A percentile compares a stretch with the other conserved stretches of the same genome.
These are phyloP conservation scores for Nepenthes gracilis DNA, from an alignment of 148 eudicot genomes.

Conservation along the genomic window DNA sequence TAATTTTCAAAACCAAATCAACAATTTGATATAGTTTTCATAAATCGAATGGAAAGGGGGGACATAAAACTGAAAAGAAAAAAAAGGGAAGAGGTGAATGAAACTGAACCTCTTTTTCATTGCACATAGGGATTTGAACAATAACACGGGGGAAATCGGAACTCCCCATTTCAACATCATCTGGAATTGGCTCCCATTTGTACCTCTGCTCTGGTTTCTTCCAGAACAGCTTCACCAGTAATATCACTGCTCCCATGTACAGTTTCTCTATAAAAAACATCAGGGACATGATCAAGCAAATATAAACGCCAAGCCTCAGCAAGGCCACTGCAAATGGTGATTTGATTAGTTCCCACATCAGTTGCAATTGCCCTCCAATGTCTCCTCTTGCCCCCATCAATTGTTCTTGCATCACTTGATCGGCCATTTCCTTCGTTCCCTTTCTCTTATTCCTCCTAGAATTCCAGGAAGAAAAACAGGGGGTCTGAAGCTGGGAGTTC, in stretches of 20 bases:
- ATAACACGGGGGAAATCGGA: constrained; percentile 48
- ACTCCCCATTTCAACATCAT: constrained; percentile 48
- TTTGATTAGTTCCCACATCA: constrained; percentile 23
- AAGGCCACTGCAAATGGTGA: constrained; percentile 25
- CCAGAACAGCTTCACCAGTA: constrained; percentile 21
- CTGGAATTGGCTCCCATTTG: constrained; percentile 19
- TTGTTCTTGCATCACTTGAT: not conserved
- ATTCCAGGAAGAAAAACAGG: not conserved
- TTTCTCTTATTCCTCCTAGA: not conserved
- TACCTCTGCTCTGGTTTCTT: constrained; percentile 39
- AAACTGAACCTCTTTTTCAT: constrained; percentile 60
- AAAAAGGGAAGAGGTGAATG: not conserved
- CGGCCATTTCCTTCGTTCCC: not conserved
- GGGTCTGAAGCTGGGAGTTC: not conserved
- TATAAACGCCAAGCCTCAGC: constrained; percentile 19
- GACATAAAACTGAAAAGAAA: not conserved
- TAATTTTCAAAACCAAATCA: too few species aligned
- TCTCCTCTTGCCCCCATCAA: constrained; percentile 1
- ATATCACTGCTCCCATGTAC: constrained; percentile 41
- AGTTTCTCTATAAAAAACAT: constrained; percentile 41
- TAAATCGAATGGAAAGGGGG: not conserved
- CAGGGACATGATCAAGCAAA: constrained; percentile 36
- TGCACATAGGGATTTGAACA: constrained; percentile 75
- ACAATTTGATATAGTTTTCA: too few species aligned
- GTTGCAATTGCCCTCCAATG: not conserved